Base-by-base conservation (phyloP, 192 early-diverging fungal species). In the Paraglomus occultum region DNA sequence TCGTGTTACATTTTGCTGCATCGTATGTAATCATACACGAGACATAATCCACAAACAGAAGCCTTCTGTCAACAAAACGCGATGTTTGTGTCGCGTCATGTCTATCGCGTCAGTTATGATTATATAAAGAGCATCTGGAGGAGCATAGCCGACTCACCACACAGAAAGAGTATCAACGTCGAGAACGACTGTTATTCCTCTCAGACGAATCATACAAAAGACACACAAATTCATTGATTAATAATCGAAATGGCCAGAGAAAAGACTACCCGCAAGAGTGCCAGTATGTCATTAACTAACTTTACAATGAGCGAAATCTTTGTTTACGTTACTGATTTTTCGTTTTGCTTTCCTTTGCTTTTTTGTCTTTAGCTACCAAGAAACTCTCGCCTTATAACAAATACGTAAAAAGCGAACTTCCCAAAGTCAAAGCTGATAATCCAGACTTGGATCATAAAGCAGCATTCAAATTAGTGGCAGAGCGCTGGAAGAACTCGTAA, bases 341-440 rank as follows among this genome's bases (percentile, higher is more conserved):
- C 3, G 12, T 51, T 51, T n/a, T 14, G 12, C 12, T 51, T 51
- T 14, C 1, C 17, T 14, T n/a, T n/a, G 50, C 9, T 50, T 50
- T 50, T 11, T 15, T 18, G 2, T 51, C 50, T 2, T 50, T 51
- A n/a, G 50, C 14, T 2, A 51, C 22, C 31, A 67, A 67, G 51
- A 67, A 67, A 40, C 64, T 82, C 51, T 80, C 85, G 43, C 77
- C 84, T 57, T 89, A 89, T 78, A 88, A 89, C 81, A 79, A 77
- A 74, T 89, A 76, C 75, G 88, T 89, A 85, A 89, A 89, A 80
- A 60, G 70, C 12, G 81, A 88, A 80, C 77, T 89, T n/a, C 70
- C 79, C 71, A 84, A 84, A 76, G 80, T 85, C 84, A 89, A 89
- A 82, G 67, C 71, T 31, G 71, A 77, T 70, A 79, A 84, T 74